These are phyloP conservation scores for Phoma sp. DNA, from an alignment of 2,329 filamentous ascomycete genomes.

Conservation along the genomic window DNA sequence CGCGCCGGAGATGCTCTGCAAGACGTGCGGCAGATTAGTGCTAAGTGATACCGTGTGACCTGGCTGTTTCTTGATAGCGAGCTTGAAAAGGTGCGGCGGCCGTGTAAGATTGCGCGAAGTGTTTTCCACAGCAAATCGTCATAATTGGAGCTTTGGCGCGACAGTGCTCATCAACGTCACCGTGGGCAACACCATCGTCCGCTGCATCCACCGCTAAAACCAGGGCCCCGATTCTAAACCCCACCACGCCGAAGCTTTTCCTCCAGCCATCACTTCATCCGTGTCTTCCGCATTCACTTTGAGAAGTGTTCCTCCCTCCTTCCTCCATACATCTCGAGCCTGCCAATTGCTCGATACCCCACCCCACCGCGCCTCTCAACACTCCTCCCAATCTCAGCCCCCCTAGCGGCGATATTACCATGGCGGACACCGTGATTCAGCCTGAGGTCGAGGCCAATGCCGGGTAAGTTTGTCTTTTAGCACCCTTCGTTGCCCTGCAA, in stretches of 20 bases:
- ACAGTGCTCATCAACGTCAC: slow-evolving; percentile 26
- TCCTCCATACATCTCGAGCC: slow-evolving; percentile 14
- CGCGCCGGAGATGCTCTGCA: slow-evolving; percentile 44
- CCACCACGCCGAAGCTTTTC: slow-evolving; percentile 45
- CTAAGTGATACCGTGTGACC: slow-evolving; percentile 44
- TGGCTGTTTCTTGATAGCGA: slow-evolving; percentile 27
- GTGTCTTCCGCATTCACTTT: slow-evolving; percentile 31
- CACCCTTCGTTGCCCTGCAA: not conserved
- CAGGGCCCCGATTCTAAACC: slow-evolving; percentile 34
- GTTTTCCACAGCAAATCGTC: slow-evolving; percentile 27
- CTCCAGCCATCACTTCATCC: slow-evolving; percentile 35
- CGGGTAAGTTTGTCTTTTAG: slow-evolving; percentile 48
- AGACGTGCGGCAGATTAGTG: slow-evolving; percentile 42
- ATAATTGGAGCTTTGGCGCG: slow-evolving; percentile 28
- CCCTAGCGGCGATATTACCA: slow-evolving; percentile 29
- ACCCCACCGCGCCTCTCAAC: slow-evolving; percentile 27
- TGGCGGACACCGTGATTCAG: slow-evolving; percentile 57
- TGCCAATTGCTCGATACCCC: slow-evolving; percentile 31
- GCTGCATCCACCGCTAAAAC: slow-evolving; percentile 29
- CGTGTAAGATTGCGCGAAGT: slow-evolving; percentile 22
- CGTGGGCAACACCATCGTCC: slow-evolving; percentile 29
- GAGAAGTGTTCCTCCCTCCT: slow-evolving; percentile 17
- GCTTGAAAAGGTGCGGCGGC: slow-evolving; percentile 26
- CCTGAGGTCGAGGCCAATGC: slow-evolving; percentile 53
- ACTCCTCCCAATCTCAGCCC: slow-evolving; percentile 30